Percentiles rank a stretch among this genome's conserved stretches.
Evolutionary conservation across 2,329 filamentous ascomycete species (phyloP).

Genomic region (Fusarium udum): DNA sequence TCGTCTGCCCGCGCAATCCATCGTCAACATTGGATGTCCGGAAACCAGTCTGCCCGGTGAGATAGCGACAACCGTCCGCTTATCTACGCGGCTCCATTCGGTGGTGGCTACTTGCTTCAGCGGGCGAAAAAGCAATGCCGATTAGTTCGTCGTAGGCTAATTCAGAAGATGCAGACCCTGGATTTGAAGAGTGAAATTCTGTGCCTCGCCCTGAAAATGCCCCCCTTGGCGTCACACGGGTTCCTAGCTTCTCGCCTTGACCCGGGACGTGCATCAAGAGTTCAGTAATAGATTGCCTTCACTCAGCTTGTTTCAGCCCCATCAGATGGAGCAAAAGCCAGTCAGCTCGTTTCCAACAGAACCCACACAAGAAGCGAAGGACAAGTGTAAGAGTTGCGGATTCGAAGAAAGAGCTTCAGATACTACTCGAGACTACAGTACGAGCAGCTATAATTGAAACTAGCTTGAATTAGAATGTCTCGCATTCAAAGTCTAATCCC

Average conservation of each 20-base stretch:
- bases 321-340: not conserved
- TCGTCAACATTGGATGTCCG: not conserved
- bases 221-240: not conserved
- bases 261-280: not conserved
- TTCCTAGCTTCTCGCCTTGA: slow-evolving; percentile 1
- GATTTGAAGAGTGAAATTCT: slow-evolving; percentile 11
- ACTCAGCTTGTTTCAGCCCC: slow-evolving; percentile 2
- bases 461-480: not conserved
- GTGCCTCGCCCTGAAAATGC: not conserved
- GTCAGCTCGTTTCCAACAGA: not conserved
- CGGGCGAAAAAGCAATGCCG: slow-evolving; percentile 10
- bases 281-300: not conserved
- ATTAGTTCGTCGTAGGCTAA: slow-evolving; percentile 3
- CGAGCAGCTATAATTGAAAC: not conserved
- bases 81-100: slow-evolving; percentile 11
- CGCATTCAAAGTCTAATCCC: not conserved
- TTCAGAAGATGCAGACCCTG: slow-evolving; percentile 5
- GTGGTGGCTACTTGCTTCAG: slow-evolving; percentile 27
- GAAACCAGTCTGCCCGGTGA: not conserved
- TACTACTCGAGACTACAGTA: not conserved
- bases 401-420: not conserved
- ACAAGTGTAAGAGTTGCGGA: not conserved
- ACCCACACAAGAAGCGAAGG: not conserved
- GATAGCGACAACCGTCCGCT: not conserved
- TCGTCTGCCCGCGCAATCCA: not conserved